Evolutionary conservation across 495 filamentous ascomycete genomes (phyloP), one percentile per base, ranked within the genome.

Genomic region (Aspergillus olivimuriae): DNA sequence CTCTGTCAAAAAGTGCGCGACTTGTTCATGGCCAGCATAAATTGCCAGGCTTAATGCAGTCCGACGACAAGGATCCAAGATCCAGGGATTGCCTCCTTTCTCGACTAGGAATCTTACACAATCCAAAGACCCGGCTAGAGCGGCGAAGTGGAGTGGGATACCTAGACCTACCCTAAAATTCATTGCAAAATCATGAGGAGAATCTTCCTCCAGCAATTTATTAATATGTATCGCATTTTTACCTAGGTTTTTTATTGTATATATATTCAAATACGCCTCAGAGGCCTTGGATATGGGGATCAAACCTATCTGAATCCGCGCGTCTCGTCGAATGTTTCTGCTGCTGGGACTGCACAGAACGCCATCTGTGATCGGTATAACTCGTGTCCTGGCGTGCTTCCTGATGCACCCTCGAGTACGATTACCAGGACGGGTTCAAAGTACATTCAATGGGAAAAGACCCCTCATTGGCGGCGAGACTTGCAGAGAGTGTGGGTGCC

Each of bases 221-320:
- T 40, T 40, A 23, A 40, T 22, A 40, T 28, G 14, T 7, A 16
- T n/a, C 3, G 38, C 38, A 40, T 40, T 28, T 14, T 10, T n/a
- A 14, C 9, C 21, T 28, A 23, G 38, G 20, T 8, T 40, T 40
- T 40, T 26, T n/a, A 23, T 28, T 40, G 22, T 40, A 40, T 7
- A 40, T 40, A 40, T 26, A 28, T 40, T 24, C 10, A 32, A 14
- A 32, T 32, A n/a, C 0, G 62, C 56, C 14, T 58, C 69, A 2
- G 77, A 81, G 50, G 70, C 76, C 2, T 63, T 79, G 60, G 66
- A 74, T 44, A 75, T 78, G 56, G 75, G 73, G 1, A 78, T 81
- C 52, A 53, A 53, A 4, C 64, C 70, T 1, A 75, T 0, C 52
- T 81, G 44, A 66, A 76, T 48, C 68, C 75, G 0, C 48, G 61